Percentiles rank a stretch among this genome's conserved stretches.
These are phyloP conservation scores for Neocallimastix lanati DNA, from an alignment of 192 early-diverging fungal genomes.

Conservation along the genomic window DNA sequence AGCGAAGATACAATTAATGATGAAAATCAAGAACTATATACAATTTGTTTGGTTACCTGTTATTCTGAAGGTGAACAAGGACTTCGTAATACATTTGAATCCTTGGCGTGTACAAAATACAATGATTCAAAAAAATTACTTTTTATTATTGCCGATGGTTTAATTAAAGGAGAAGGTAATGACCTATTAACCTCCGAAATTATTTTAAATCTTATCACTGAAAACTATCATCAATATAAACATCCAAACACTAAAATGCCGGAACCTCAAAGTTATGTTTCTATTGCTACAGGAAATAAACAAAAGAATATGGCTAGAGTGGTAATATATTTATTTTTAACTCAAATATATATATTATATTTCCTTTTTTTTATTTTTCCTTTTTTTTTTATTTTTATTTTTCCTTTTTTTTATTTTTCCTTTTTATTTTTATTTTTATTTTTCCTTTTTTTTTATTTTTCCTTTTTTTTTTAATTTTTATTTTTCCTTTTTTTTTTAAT, in stretches of 20 bases:
- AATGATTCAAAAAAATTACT: constrained; percentile 70
- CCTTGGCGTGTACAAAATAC: constrained; percentile 62
- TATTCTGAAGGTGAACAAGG: constrained; percentile 77
- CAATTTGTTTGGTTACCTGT: constrained; percentile 62
- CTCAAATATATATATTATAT: constrained; percentile 51
- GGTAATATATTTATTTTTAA: constrained; percentile 55
- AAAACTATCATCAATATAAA: not conserved
- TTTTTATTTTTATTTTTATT: too few relatives aligned
- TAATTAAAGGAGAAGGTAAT: constrained; percentile 68
- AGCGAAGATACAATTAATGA: not conserved
- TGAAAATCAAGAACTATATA: constrained; percentile 3
- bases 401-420: too few relatives aligned
- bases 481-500: too few relatives aligned
- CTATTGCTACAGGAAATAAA: constrained; percentile 69
- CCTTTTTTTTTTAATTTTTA: too few relatives aligned
- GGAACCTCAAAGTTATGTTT: constrained; percentile 68
- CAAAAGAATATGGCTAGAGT: constrained; percentile 90
- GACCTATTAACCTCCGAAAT: constrained; percentile 56
- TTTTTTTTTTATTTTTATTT: too few relatives aligned
- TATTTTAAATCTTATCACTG: constrained; percentile 45
- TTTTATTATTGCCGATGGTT: constrained; percentile 75
- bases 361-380: too few relatives aligned
- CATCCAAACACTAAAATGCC: constrained; percentile 15
- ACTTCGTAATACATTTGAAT: constrained; percentile 65
- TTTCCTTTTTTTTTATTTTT: too few relatives aligned